Evolutionary conservation across 148 eudicot genomes (phyloP), one percentile per base, ranked within the genome.

Genomic region (Arctostaphylos glauca): DNA sequence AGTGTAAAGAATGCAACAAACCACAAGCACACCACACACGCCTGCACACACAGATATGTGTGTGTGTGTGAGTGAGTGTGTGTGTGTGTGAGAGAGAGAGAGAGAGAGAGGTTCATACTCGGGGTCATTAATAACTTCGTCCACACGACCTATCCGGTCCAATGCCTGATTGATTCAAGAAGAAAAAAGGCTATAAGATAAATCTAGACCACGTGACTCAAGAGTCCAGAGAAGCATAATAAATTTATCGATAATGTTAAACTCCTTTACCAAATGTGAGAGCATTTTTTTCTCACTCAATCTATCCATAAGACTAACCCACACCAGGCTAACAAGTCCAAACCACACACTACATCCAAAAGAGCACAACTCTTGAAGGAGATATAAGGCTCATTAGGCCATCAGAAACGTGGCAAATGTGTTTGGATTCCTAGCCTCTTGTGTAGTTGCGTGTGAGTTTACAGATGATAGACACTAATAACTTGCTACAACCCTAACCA

Each of bases 101-200:
- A 53, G 56, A 53, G 59, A 55, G 59, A 85, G 81, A 25, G 52
- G 72, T 83, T 64, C 95, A 83, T 93, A 97, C 99, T 97, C 98
- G 44, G 99, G 99, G 78, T 97, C 99, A 87, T 97, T 94, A 79
- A 97, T 90, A 46, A 97, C 90, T 83, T 91, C 96, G 74, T 94
- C 99, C 38, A 94, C 96, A 86, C 83, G 83, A 76, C 93, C 99
- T 88, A 97, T 83, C 77, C 99, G 93, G 21, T 97, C 99, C 86
- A 97, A 86, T 75, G 99, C 99, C 99, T 97, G 87, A 55, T 62
- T 78, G 83, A 78, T 43, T 77, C 78, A 79, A 82, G 77, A 59
- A 67, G 77, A 78, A 54, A 60, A 9, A 81, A 54, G 25, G 8
- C 56, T 19, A 64, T 19, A 54, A 41, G 70, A 31, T 19, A 67